Evolutionary conservation across 1,284 basidiomycete genomes (phyloP).

Genomic region (Tranzscheliella williamsii): DNA sequence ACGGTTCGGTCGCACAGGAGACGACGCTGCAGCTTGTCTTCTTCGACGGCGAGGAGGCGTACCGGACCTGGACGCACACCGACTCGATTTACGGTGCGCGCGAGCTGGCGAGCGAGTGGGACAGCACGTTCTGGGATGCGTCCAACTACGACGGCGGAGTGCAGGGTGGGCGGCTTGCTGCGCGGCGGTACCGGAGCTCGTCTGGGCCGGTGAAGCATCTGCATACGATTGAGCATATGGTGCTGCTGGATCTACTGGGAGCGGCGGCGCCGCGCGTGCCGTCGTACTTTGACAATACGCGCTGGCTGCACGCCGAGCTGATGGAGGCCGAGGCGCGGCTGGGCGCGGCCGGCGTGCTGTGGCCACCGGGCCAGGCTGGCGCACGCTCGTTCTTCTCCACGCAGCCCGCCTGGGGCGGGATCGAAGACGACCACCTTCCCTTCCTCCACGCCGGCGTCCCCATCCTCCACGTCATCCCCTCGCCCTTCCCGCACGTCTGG

Average conservation of each 20-base stretch:
- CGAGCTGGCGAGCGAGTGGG: slow-evolving; percentile 40
- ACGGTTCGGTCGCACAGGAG: slow-evolving; percentile 65
- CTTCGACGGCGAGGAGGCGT: slow-evolving; percentile 98
- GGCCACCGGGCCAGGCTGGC: slow-evolving; percentile 18
- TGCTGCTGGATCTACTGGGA: slow-evolving; percentile 57
- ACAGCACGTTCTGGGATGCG: slow-evolving; percentile 21
- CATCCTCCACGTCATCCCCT: slow-evolving; percentile 85
- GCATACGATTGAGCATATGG: slow-evolving; percentile 54
- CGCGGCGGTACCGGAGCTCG: slow-evolving; percentile 12
- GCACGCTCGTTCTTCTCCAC: slow-evolving; percentile 22
- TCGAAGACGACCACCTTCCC: slow-evolving; percentile 93
- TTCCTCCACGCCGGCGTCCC: slow-evolving; percentile 84
- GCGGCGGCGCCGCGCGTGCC: slow-evolving; percentile 43
- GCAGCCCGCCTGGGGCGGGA: slow-evolving; percentile 66
- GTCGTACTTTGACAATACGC: slow-evolving; percentile 43
- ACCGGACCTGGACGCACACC: slow-evolving; percentile 80
- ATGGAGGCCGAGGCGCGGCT: slow-evolving; percentile 40
- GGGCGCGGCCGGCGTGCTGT: slow-evolving; percentile 12
- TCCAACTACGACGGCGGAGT: not conserved
- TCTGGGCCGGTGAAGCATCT: slow-evolving; percentile 41
- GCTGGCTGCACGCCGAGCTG: slow-evolving; percentile 45
- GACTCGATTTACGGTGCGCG: slow-evolving; percentile 92
- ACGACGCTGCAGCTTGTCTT: slow-evolving; percentile 93
- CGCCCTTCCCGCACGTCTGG: slow-evolving; percentile 90
- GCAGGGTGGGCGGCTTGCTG: not conserved